Evolutionary conservation across 192 early-diverging fungal genomes (phyloP).

Genomic region (Paraglomus brasilianum): DNA sequence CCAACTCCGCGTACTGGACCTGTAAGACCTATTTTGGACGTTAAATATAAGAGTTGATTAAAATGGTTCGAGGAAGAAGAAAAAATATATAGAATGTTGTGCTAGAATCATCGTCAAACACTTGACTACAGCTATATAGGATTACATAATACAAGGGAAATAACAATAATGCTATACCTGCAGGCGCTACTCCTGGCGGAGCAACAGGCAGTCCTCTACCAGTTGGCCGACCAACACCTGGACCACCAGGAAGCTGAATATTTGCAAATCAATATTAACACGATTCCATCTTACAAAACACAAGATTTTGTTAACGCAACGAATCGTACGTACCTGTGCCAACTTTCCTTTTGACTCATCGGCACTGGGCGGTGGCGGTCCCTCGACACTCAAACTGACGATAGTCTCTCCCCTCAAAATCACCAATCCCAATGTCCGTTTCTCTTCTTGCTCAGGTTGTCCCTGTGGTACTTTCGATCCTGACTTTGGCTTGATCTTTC

Average conservation of each 20-base stretch:
- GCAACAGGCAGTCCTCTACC: conserved; percentile 59
- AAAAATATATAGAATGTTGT: conserved; percentile 40
- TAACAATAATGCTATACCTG: conserved; percentile 5
- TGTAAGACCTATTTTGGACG: conserved; percentile 53
- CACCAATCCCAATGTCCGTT: conserved; percentile 89
- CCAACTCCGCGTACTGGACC: conserved; percentile 96
- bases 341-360: conserved; percentile 50
- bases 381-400: conserved; percentile 87
- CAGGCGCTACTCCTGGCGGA: conserved; percentile 41
- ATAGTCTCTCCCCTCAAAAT: conserved; percentile 93
- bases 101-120: conserved; percentile 34
- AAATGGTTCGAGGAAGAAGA: conserved; percentile 50
- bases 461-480: conserved; percentile 44
- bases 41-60: conserved; percentile 32
- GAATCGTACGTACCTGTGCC: conserved; percentile 35
- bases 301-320: too few species aligned
- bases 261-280: conserved; percentile 9
- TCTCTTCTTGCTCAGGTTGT: conserved; percentile 72
- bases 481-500: conserved; percentile 83
- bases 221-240: conserved; percentile 80
- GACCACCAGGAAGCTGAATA: conserved; percentile 52
- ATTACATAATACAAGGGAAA: conserved; percentile 17
- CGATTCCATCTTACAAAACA: not conserved
- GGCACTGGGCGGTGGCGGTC: conserved; percentile 73
- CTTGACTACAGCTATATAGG: conserved; percentile 32